Percentiles rank a stretch among this genome's conserved stretches.
Evolutionary conservation across 805 yeast species (phyloP).

Genomic region (Candida boleticola): DNA sequence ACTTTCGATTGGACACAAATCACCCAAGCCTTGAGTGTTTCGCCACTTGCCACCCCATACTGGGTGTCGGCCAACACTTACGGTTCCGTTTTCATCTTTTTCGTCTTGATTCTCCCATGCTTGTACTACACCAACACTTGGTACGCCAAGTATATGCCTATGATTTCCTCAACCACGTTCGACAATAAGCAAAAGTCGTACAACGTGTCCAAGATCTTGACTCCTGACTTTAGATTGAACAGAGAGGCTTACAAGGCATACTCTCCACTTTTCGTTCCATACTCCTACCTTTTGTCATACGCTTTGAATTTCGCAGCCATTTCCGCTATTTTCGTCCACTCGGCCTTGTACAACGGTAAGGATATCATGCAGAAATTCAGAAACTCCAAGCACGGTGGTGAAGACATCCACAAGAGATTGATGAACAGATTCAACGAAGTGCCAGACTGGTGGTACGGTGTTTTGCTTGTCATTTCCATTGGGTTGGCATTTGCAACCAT

Average conservation of each 20-base stretch:
- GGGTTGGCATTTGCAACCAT: constrained; percentile 27
- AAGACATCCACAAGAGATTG: constrained; percentile 28
- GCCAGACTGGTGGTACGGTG: constrained; percentile 31
- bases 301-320: constrained; percentile 13
- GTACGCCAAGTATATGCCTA: constrained; percentile 22
- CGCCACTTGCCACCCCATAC: constrained; percentile 18
- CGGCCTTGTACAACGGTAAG: constrained; percentile 15
- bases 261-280: constrained; percentile 15
- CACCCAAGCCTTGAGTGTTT: constrained; percentile 13
- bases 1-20: constrained; percentile 13
- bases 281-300: constrained; percentile 11
- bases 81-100: constrained; percentile 16
- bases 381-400: constrained; percentile 13
- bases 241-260: constrained; percentile 10
- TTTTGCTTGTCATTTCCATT: constrained; percentile 24
- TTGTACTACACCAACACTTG: constrained; percentile 22
- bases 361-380: constrained; percentile 14
- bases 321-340: constrained; percentile 9
- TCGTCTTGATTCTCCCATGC: constrained; percentile 20
- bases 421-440: constrained; percentile 34
- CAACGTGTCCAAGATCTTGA: constrained; percentile 15
- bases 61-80: constrained; percentile 17
- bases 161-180: constrained; percentile 15
- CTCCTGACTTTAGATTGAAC: constrained; percentile 12
- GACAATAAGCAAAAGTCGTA: constrained; percentile 13